Conservation (phyloP, 257 asterid genomes). For the Sherardia arvensis region DNA sequence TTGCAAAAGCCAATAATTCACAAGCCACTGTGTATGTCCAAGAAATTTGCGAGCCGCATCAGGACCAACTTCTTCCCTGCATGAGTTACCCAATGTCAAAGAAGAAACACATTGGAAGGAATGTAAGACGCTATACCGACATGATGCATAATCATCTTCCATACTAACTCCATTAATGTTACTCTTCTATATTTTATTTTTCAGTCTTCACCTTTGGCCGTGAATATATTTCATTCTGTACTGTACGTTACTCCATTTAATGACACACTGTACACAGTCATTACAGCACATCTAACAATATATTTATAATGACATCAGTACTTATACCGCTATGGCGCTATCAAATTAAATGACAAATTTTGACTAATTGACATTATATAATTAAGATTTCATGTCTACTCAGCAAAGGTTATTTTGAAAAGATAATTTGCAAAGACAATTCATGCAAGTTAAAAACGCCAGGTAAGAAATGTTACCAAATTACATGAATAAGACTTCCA, state of each 20-base stretch:
- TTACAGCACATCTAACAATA: background rate
- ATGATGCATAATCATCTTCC: background rate
- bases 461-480: conserved; percentile 44
- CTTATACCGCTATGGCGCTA: too few species aligned
- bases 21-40: conserved; percentile 99
- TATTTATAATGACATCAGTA: too few species aligned
- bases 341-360: too few species aligned
- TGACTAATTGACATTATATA: background rate
- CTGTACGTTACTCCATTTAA: too few species aligned
- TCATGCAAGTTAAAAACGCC: background rate
- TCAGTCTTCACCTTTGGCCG: background rate
- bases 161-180: background rate
- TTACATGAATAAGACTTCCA: conserved; percentile 97
- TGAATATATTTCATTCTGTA: too few species aligned
- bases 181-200: background rate
- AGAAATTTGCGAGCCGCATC: conserved; percentile 98
- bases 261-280: background rate
- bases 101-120: conserved; percentile 5
- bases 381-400: background rate
- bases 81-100: conserved; percentile 11
- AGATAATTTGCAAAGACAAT: background rate
- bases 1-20: conserved; percentile 97
- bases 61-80: conserved; percentile 99
- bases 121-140: background rate
- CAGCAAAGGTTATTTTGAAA: background rate